Percentiles rank a stretch among this genome's conserved stretches.
Conservation (phyloP, 1,139 yeast species). For the Scheffersomyces parashehatae region DNA sequence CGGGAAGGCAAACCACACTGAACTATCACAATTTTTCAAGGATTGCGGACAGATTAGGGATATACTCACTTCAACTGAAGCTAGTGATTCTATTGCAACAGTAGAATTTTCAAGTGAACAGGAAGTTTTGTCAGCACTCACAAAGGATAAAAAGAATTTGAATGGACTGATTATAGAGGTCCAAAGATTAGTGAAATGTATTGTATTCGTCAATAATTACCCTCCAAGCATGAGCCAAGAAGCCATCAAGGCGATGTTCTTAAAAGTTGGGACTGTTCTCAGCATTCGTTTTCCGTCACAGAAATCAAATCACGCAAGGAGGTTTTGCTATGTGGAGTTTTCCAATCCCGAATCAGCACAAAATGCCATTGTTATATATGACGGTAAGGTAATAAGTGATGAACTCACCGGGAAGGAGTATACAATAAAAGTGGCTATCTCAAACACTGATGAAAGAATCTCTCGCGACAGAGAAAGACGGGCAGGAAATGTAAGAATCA, state of each 20-base stretch:
- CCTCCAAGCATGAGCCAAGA: constrained; percentile 56
- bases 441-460: constrained; percentile 49
- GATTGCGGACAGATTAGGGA: constrained; percentile 58
- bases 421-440: constrained; percentile 55
- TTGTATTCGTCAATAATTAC: constrained; percentile 71
- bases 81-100: constrained; percentile 32
- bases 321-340: constrained; percentile 79
- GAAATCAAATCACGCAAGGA: constrained; percentile 49
- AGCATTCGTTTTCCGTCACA: constrained; percentile 71
- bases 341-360: constrained; percentile 45
- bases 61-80: constrained; percentile 30
- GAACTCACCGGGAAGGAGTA: constrained; percentile 20
- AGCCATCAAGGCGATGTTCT: constrained; percentile 45
- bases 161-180: constrained; percentile 48
- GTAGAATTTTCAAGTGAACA: constrained; percentile 56
- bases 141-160: constrained; percentile 54
- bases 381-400: constrained; percentile 34
- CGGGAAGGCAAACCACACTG: constrained; percentile 16
- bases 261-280: constrained; percentile 44
- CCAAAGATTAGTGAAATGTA: constrained; percentile 42
- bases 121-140: constrained; percentile 60
- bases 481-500: constrained; percentile 55
- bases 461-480: constrained; percentile 46
- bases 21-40: constrained; percentile 45
- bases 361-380: constrained; percentile 43